These are phyloP conservation scores for Ogataea pini DNA, from an alignment of 805 yeast genomes.

Conservation along the genomic window DNA sequence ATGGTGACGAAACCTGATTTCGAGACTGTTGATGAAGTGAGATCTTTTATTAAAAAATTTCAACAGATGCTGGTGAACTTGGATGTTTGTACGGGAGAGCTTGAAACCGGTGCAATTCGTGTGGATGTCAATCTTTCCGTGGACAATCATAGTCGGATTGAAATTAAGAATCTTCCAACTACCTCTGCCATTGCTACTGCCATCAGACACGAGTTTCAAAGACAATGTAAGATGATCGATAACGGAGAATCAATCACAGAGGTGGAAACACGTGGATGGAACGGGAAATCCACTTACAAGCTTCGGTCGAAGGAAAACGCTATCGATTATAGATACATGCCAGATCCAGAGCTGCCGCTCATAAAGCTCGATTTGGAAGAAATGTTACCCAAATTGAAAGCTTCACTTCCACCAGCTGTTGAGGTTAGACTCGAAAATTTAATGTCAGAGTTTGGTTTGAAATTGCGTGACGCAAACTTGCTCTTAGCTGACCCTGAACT, in stretches of 20 bases:
- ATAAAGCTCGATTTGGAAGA: slow-evolving; percentile 49
- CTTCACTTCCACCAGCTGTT: slow-evolving; percentile 58
- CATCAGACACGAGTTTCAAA: slow-evolving; percentile 63
- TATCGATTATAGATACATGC: slow-evolving; percentile 89
- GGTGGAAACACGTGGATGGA: slow-evolving; percentile 89
- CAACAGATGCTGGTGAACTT: slow-evolving; percentile 69
- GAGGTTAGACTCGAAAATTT: slow-evolving; percentile 50
- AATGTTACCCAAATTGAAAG: slow-evolving; percentile 39
- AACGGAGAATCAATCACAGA: slow-evolving; percentile 27
- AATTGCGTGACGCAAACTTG: slow-evolving; percentile 74
- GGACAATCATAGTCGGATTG: slow-evolving; percentile 71
- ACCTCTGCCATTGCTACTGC: slow-evolving; percentile 80
- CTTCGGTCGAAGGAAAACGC: slow-evolving; percentile 78
- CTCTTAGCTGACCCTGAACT: slow-evolving; percentile 53
- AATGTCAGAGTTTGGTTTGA: slow-evolving; percentile 59
- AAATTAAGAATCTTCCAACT: slow-evolving; percentile 85
- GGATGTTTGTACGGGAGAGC: slow-evolving; percentile 81
- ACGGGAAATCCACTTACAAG: slow-evolving; percentile 66
- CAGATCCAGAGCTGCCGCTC: slow-evolving; percentile 84
- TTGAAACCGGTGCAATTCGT: slow-evolving; percentile 93
- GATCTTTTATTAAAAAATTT: slow-evolving; percentile 76
- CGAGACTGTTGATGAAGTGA: slow-evolving; percentile 62
- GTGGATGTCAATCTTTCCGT: slow-evolving; percentile 94
- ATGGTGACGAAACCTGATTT: slow-evolving; percentile 91
- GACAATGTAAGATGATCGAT: slow-evolving; percentile 61